Evolutionary conservation across 176 grass and related monocot genomes (phyloP), one percentile per base, ranked within the genome.

Genomic region (Pontederia crassipes): DNA sequence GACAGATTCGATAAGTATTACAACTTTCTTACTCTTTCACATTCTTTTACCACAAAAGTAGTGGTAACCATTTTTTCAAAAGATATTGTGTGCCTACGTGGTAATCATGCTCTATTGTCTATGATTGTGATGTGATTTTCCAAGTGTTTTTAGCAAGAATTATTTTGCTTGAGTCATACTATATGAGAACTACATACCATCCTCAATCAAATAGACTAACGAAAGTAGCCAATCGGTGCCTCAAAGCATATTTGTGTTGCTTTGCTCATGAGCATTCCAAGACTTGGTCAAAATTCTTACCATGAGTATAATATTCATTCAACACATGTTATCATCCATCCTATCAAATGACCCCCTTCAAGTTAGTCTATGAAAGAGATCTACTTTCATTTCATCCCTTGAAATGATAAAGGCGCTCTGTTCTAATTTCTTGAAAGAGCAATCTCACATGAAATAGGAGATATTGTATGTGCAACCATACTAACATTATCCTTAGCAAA

Each of bases 381-480:
- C 48, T 27, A 28, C 66, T 16, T 14, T 50, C 64, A 15, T 12
- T 17, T 57, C 49, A 56, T 2, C 7, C 8, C 15, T 54, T 50
- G 8, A 8, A 50, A 50, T 10, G 10, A 10, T 12, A 50, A 50
- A 50, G 27, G 53, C 10, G 16, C 45, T 68, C 0, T 20, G 20
- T 10, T 2, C 51, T 10, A 48, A 68, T 17, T 2, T 68, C 4
- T 20, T 6, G 0, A 27, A 51, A 28, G 65, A 2, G 13, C 0
- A 54, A 27, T 15, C 51, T 8, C 52, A 24, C 15, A 70, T 57
- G 67, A 70, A 70, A 57, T n/a, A n/a, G n/a, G n/a, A n/a, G n/a
- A n/a, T n/a, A n/a, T n/a, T n/a, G n/a, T n/a, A n/a, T n/a, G n/a
- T n/a, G n/a, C n/a, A n/a, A n/a, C n/a, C n/a, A n/a, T n/a, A n/a